These are phyloP conservation scores for Draba incana DNA, from an alignment of 345 rosid genomes.

Conservation along the genomic window DNA sequence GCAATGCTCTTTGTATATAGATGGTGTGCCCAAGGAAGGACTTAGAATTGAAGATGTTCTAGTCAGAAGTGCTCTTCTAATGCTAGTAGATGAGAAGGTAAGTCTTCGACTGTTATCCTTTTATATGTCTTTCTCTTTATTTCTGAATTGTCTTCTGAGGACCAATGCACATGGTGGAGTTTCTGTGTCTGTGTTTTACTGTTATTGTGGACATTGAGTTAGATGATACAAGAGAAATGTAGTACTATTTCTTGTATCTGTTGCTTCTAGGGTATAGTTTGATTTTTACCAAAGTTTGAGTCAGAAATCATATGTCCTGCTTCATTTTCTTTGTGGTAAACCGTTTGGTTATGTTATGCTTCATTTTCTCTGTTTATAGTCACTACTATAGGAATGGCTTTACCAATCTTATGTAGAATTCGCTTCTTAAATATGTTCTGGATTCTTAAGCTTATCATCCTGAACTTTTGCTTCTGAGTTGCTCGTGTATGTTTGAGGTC, in stretches of 20 bases:
- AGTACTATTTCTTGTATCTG: not conserved
- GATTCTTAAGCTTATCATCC: slow-evolving; percentile 7
- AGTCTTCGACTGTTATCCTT: slow-evolving; percentile 32
- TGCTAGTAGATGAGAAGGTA: slow-evolving; percentile 79
- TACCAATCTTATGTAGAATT: not conserved
- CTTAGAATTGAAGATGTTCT: slow-evolving; percentile 90
- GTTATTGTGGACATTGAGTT: slow-evolving; percentile 22
- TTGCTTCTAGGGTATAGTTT: slow-evolving; percentile 11
- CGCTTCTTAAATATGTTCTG: not conserved
- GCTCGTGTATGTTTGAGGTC: not conserved
- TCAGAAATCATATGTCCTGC: slow-evolving; percentile 12
- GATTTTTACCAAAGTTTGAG: not conserved
- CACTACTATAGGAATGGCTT: slow-evolving; percentile 19
- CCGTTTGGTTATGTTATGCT: slow-evolving; percentile 12
- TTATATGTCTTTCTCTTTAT: not conserved
- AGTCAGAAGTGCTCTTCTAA: slow-evolving; percentile 73
- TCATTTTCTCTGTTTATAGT: slow-evolving; percentile 1
- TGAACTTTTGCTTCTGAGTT: not conserved
- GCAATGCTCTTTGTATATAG: slow-evolving; percentile 51
- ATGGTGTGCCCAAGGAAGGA: slow-evolving; percentile 99
- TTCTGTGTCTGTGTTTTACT: slow-evolving; percentile 11
- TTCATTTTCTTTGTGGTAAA: not conserved
- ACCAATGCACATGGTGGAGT: slow-evolving; percentile 24
- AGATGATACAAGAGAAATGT: slow-evolving; percentile 10
- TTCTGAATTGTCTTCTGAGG: slow-evolving; percentile 18